Evolutionary conservation across 1,284 basidiomycete genomes (phyloP), one percentile per base, ranked within the genome.

Genomic region (Ganoderma leucocontextum): DNA sequence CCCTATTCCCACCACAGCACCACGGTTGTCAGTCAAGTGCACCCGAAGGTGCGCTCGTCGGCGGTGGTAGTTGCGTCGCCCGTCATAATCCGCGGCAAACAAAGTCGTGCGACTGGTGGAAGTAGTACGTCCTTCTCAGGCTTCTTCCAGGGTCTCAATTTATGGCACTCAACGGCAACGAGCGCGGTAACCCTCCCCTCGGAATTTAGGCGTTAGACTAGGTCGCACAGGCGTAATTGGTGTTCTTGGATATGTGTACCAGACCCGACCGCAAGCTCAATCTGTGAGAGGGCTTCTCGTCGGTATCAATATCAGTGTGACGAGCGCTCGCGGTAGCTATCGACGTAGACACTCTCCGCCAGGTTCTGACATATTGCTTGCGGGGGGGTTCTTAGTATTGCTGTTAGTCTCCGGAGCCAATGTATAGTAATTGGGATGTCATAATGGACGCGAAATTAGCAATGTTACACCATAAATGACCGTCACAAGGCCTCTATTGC

Each of bases 11-110:
- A 62, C 36, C 10, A 19, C 58, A 29, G n/a, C 38, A 38, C 38
- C 12, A 29, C 60, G 60, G 42, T 49, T 52, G 61, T 36, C 61
- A 49, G 61, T 36, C 61, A 49, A 62, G 47, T 38, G 35, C 35
- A 33, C 13, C 35, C 35, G 13, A 8, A 62, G 10, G 36, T 39
- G n/a, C 47, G 38, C 36, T n/a, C 38, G 38, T 25, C 22, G 38
- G 19, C 13, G 22, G 22, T 60, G 36, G 22, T 38, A 25, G 19
- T 39, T 41, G 36, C 4, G 10, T 22, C 39, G 19, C 13, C 19
- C 58, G 22, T 60, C 22, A 55, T 55, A 13, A 55, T 33, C 52
- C 13, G 33, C 52, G 52, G 52, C 52, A 25, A 55, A 55, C 52
- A 55, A 35, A 35, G 15, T 35, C 52, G 47, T 49, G 47, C 47